These are phyloP conservation scores for Datisca glomerata DNA, from an alignment of 306 rosid genomes.

Conservation along the genomic window DNA sequence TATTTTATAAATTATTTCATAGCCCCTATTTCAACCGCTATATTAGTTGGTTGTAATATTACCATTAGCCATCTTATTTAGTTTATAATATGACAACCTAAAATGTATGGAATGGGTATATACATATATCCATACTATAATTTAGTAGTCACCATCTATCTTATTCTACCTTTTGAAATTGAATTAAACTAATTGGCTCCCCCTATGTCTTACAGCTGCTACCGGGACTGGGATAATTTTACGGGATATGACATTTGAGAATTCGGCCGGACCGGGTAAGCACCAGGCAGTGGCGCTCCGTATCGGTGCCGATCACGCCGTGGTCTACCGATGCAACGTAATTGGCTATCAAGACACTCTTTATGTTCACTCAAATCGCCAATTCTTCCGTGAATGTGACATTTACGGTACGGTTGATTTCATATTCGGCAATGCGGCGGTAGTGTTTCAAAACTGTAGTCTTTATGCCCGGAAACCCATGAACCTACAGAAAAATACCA, in stretches of 20 bases:
- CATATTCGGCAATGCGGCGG: slow-evolving; percentile 93
- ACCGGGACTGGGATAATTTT: slow-evolving; percentile 79
- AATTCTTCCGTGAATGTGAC: slow-evolving; percentile 65
- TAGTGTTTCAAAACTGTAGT: slow-evolving; percentile 73
- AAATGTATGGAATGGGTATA: too few relatives aligned
- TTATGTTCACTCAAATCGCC: slow-evolving; percentile 90
- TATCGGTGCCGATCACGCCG: slow-evolving; percentile 76
- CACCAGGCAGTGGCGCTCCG: slow-evolving; percentile 99
- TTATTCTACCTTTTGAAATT: too few relatives aligned
- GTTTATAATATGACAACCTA: too few relatives aligned
- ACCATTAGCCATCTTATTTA: too few relatives aligned
- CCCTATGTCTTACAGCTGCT: slow-evolving; percentile 51
- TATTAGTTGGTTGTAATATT: too few relatives aligned
- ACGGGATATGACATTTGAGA: slow-evolving; percentile 69
- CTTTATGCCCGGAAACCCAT: slow-evolving; percentile 77
- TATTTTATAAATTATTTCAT: too few relatives aligned
- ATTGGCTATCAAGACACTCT: slow-evolving; percentile 79
- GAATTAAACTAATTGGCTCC: too few relatives aligned
- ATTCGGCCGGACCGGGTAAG: slow-evolving; percentile 65
- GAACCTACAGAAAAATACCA: slow-evolving; percentile 55
- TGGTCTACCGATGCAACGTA: slow-evolving; percentile 62
- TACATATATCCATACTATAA: too few relatives aligned
- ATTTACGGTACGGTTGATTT: slow-evolving; percentile 80
- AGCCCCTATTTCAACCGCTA: too few relatives aligned
- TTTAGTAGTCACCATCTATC: too few relatives aligned